These are phyloP conservation scores for Botryotinia convoluta DNA, from an alignment of 2,329 filamentous ascomycete genomes.

Conservation along the genomic window DNA sequence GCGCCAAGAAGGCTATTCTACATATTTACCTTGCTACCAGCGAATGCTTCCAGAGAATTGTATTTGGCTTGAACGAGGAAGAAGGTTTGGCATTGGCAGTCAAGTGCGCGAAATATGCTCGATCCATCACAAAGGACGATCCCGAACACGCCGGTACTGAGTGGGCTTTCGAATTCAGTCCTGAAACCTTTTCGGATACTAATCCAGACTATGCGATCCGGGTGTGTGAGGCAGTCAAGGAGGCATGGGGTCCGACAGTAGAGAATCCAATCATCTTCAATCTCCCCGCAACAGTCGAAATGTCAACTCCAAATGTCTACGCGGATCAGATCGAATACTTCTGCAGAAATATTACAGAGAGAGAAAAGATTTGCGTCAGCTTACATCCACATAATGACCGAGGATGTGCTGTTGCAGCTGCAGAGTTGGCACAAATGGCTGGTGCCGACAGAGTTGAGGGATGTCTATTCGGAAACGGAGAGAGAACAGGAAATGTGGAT, in stretches of 20 bases:
- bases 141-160: slow-evolving; percentile 55
- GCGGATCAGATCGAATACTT: slow-evolving; percentile 98
- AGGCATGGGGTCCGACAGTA: slow-evolving; percentile 79
- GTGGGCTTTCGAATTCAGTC: slow-evolving; percentile 81
- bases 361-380: slow-evolving; percentile 84
- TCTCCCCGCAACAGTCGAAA: slow-evolving; percentile 91
- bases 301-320: slow-evolving; percentile 92
- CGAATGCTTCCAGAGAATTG: slow-evolving; percentile 88
- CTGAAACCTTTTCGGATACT: slow-evolving; percentile 89
- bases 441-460: slow-evolving; percentile 93
- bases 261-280: slow-evolving; percentile 93
- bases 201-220: slow-evolving; percentile 77
- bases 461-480: slow-evolving; percentile 90
- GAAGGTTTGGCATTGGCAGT: slow-evolving; percentile 80
- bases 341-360: slow-evolving; percentile 77
- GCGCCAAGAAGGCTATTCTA: slow-evolving; percentile 88
- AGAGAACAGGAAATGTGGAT: slow-evolving; percentile 94
- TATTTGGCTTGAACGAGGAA: slow-evolving; percentile 84
- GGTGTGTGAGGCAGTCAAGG: slow-evolving; percentile 91
- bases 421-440: slow-evolving; percentile 93
- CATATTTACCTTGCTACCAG: slow-evolving; percentile 96
- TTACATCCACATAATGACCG: slow-evolving; percentile 95
- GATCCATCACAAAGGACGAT: slow-evolving; percentile 84
- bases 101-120: slow-evolving; percentile 79
- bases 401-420: slow-evolving; percentile 83